Base-by-base conservation (phyloP, 768 basidiomycete species). In the Nevesoporus exiguus region DNA sequence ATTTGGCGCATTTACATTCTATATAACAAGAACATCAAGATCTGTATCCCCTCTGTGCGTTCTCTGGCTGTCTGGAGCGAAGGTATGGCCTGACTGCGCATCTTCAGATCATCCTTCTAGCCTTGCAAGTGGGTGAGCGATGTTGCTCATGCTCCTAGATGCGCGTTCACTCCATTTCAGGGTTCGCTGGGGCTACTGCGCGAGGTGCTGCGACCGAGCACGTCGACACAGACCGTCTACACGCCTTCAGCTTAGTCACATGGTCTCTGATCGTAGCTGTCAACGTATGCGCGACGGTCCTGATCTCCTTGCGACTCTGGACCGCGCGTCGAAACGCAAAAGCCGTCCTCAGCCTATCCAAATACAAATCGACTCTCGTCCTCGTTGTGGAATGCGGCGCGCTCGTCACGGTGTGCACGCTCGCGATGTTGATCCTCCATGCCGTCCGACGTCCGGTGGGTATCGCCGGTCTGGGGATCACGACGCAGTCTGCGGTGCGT, bases 1-100 rank as follows among this genome's bases (percentile, higher is more conserved):
- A 63, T 66, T 11, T 68, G 65, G 65, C 67, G 66, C 25, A 46
- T 65, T 10, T 66, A 42, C 42, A 11, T 65, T 1, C 4, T 66
- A 8, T 66, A 58, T 7, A 48, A 33, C 37, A 17, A 51, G 13
- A 52, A 49, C 27, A 24, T 67, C 37, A 47, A 21, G 39, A 27
- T 56, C 14, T 66, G 66, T 30, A 48, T 66, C 5, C 56, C 64
- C 3, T 47, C 50, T n/a, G 65, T 68, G 29, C 19, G 58, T 60
- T 33, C 3, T 13, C 37, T 37, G 31, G 17, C 21, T 3, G 5
- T 41, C 22, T 3, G 11, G 8, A 5, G 2, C 30, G 11, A 17
- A 11, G 9, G 7, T 6, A 22, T 24, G 22, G 22, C 43, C 33
- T 42, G 27, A 49, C 19, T 19, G 5, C 2, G 1, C 2, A 11